Evolutionary conservation across 257 asterid species (phyloP).

Genomic region (Solanum chiquidenum): DNA sequence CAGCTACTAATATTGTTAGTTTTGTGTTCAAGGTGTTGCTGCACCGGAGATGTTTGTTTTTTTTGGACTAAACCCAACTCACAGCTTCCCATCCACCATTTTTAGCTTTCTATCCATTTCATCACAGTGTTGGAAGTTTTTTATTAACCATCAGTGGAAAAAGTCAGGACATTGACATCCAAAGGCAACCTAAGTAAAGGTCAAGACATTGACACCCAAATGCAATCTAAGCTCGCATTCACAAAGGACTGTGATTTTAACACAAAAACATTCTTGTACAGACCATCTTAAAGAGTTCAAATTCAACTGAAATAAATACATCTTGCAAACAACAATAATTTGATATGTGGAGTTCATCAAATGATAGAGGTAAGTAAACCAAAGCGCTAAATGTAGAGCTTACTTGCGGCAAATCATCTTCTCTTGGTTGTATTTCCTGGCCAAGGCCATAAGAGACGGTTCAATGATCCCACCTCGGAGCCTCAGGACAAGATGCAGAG

Average conservation of each 20-base stretch:
- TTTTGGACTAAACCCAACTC: not conserved
- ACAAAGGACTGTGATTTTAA: not conserved
- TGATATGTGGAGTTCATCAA: not conserved
- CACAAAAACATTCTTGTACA: not conserved
- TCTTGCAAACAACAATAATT: not conserved
- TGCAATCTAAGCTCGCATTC: not conserved
- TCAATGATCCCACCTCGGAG: constrained; percentile 69
- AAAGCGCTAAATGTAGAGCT: not conserved
- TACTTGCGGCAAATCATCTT: constrained; percentile 74
- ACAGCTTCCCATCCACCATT: not conserved
- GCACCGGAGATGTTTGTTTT: not conserved
- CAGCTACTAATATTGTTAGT: not conserved
- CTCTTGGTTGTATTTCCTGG: constrained; percentile 58
- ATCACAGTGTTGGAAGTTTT: not conserved
- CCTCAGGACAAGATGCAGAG: constrained; percentile 68
- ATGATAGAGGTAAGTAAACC: not conserved
- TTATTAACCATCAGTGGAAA: not conserved
- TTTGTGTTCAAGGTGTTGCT: not conserved
- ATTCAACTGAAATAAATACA: not conserved
- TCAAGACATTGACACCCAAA: not conserved
- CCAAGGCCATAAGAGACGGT: constrained; percentile 60
- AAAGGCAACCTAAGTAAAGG: not conserved
- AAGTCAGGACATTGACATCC: not conserved
- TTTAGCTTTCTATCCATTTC: not conserved
- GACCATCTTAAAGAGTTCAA: not conserved